These are phyloP conservation scores for Ascochyta koolunga DNA, from an alignment of 2,329 filamentous ascomycete species.

Conservation along the genomic window DNA sequence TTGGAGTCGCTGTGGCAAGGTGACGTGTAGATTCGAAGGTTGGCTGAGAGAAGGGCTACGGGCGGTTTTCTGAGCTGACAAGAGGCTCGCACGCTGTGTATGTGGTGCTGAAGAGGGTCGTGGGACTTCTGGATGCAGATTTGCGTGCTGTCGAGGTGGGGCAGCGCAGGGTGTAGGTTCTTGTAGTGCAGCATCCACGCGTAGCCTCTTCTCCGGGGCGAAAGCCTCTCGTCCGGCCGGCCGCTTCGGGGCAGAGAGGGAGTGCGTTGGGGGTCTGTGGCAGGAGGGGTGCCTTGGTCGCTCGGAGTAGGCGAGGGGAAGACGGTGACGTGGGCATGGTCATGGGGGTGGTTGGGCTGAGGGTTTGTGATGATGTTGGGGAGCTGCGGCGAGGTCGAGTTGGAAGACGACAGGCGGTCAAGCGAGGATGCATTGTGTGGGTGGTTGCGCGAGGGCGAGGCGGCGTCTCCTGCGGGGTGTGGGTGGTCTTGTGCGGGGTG, in stretches of 20 bases:
- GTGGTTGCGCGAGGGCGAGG: too few species aligned
- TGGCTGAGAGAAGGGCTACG: conserved; percentile 9
- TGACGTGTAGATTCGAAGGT: background rate
- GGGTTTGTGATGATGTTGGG: conserved; percentile 31
- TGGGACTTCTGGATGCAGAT: background rate
- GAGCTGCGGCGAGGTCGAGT: conserved; percentile 44
- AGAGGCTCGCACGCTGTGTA: conserved; percentile 8
- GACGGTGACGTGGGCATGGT: conserved; percentile 38
- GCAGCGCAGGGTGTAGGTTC: background rate
- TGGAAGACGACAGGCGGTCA: conserved; percentile 32
- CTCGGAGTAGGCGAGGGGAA: conserved; percentile 69
- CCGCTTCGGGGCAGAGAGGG: background rate
- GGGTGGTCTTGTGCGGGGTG: too few species aligned
- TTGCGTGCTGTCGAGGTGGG: background rate
- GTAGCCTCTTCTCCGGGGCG: background rate
- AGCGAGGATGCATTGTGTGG: background rate
- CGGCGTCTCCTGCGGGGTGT: too few species aligned
- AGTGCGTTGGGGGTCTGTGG: background rate
- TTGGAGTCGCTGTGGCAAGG: conserved; percentile 14
- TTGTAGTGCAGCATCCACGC: background rate
- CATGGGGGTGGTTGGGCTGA: background rate
- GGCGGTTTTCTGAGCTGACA: background rate
- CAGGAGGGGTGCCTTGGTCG: conserved; percentile 52
- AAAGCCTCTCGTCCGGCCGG: background rate
- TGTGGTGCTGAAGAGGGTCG: conserved; percentile 6